phyloP scores from a whole-genome alignment of 2,329 filamentous ascomycete genomes.

The Penicillium sp. region DNA sequence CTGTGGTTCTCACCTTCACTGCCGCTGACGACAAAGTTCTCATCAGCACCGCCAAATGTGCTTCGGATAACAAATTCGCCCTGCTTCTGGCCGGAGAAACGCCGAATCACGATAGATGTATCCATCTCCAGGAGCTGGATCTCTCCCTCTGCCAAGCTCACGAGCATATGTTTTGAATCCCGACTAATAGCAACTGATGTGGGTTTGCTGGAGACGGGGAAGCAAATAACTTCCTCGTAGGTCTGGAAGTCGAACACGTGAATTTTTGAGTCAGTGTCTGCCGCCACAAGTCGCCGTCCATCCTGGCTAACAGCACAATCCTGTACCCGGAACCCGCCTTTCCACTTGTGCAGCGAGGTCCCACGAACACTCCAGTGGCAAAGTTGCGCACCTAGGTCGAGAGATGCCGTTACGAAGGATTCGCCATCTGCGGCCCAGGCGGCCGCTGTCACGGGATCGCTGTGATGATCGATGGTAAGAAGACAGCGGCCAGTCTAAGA shows the following conservation, averaged over 20 bases:
- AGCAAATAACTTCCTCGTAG: constrained; percentile 70
- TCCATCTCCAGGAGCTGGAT: constrained; percentile 76
- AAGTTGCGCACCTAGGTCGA: constrained; percentile 66
- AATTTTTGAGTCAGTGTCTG: constrained; percentile 67
- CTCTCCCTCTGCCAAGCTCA: constrained; percentile 76
- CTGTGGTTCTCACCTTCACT: constrained; percentile 67
- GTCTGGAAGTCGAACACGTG: constrained; percentile 80
- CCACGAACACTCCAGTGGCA: constrained; percentile 69
- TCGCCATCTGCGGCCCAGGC: constrained; percentile 81
- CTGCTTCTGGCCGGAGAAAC: constrained; percentile 72
- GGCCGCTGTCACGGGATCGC: constrained; percentile 82
- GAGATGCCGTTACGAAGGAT: constrained; percentile 74
- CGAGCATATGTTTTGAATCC: constrained; percentile 76
- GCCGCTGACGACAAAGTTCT: constrained; percentile 87
- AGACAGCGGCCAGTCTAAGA: constrained; percentile 62
- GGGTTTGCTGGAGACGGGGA: constrained; percentile 65
- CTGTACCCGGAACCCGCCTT: constrained; percentile 70
- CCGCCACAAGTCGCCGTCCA: constrained; percentile 74
- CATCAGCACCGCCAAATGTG: constrained; percentile 81
- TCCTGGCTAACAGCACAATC: constrained; percentile 81
- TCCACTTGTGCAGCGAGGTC: constrained; percentile 63
- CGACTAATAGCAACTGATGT: constrained; percentile 78
- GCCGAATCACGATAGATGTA: constrained; percentile 67
- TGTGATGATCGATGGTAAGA: constrained; percentile 65
- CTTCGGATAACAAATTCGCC: constrained; percentile 77